phyloP scores from a whole-genome alignment of 2,329 filamentous ascomycete genomes.

The Penicillium sp. region DNA sequence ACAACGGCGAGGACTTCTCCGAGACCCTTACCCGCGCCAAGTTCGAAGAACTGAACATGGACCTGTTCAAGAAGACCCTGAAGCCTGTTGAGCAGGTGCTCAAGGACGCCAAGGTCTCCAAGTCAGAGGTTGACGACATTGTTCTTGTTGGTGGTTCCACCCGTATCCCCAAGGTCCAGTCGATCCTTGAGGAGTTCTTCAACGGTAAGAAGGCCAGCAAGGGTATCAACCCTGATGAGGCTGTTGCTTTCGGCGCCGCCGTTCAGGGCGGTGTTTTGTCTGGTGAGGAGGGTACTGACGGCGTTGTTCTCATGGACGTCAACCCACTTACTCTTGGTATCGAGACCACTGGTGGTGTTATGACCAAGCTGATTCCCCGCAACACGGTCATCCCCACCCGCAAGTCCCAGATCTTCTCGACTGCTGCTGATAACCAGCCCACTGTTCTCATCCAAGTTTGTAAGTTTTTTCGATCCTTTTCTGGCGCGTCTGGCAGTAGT shows the following conservation, averaged over 20 bases:
- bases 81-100: constrained; percentile 99
- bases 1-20: constrained; percentile 95
- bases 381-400: constrained; percentile 94
- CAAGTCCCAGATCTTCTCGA: constrained; percentile 98
- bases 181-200: constrained; percentile 95
- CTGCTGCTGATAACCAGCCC: constrained; percentile 94
- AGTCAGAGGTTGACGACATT: constrained; percentile 92
- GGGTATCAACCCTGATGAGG: constrained; percentile 99
- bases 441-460: constrained; percentile 93
- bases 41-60: constrained; percentile 99
- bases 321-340: constrained; percentile 97
- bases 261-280: constrained; percentile 96
- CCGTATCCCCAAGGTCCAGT: constrained; percentile 97
- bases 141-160: constrained; percentile 98
- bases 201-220: constrained; percentile 95
- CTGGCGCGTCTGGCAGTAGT: constrained; percentile 7
- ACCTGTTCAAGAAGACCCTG: constrained; percentile 98
- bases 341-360: constrained; percentile 95
- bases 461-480: constrained; percentile 34
- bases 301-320: constrained; percentile 93
- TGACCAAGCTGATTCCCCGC: constrained; percentile 94
- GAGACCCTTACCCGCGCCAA: constrained; percentile 98
- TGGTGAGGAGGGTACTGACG: constrained; percentile 80
- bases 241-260: constrained; percentile 95
- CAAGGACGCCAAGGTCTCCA: constrained; percentile 97